phyloP scores from a whole-genome alignment of 306 rosid species.

The Quercus aquifolioides region DNA sequence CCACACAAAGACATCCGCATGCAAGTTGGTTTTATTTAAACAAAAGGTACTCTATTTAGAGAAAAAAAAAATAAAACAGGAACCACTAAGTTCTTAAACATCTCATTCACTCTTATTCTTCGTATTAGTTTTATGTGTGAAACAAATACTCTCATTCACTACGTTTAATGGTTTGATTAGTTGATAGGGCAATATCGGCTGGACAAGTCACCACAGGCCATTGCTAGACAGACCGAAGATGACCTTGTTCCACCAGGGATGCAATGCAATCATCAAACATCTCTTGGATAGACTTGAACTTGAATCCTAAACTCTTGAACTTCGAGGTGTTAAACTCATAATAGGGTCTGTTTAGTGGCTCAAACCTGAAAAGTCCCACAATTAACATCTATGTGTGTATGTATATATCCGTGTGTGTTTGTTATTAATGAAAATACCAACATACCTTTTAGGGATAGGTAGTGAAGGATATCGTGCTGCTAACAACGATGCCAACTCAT shows the following conservation, averaged over 20 bases:
- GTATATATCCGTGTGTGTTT: too few relatives aligned
- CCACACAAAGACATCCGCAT: too few relatives aligned
- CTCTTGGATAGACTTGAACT: constrained; percentile 60
- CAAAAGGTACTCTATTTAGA: too few relatives aligned
- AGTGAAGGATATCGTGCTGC: constrained; percentile 55
- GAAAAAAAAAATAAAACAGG: too few relatives aligned
- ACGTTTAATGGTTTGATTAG: background rate
- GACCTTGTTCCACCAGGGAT: constrained; percentile 50
- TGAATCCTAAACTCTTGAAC: constrained; percentile 54
- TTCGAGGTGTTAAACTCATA: constrained; percentile 56
- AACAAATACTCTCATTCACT: background rate
- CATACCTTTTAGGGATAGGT: constrained; percentile 64
- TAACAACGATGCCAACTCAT: constrained; percentile 47
- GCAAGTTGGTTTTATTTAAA: too few relatives aligned
- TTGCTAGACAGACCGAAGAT: constrained; percentile 25
- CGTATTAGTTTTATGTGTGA: background rate
- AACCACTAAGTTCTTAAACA: too few relatives aligned
- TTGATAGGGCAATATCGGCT: background rate
- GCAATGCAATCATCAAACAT: constrained; percentile 84
- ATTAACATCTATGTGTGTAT: background rate
- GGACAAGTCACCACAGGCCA: background rate
- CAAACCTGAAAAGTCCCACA: constrained; percentile 44
- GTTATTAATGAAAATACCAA: background rate
- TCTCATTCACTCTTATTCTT: background rate
- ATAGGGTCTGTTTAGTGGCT: constrained; percentile 43